Evolutionary conservation across 371 early-diverging fungal species (phyloP).

Genomic region (Mucor irregularis): DNA sequence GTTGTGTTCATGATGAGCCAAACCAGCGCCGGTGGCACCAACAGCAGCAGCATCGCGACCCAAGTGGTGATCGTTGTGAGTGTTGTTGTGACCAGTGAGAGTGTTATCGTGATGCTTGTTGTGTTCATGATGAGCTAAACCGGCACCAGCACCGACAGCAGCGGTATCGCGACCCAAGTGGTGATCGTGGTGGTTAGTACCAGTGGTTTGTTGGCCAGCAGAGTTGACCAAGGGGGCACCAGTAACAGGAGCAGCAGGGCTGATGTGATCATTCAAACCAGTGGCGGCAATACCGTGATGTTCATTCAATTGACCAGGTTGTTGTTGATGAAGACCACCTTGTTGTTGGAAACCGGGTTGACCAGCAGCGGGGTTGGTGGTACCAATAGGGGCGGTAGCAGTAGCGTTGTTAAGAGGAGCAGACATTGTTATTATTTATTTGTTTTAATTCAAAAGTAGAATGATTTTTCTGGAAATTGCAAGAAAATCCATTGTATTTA

Average conservation of each 20-base stretch:
- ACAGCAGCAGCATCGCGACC: neutral
- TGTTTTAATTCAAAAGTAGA: too few relatives aligned
- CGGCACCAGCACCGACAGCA: neutral
- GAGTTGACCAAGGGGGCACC: constrained; percentile 11
- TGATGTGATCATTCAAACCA: constrained; percentile 9
- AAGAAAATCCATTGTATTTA: too few relatives aligned
- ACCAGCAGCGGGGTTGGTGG: neutral
- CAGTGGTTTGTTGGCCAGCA: constrained; percentile 11
- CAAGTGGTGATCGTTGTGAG: neutral
- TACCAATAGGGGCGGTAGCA: neutral
- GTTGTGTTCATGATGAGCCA: neutral
- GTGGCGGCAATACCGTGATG: constrained; percentile 29
- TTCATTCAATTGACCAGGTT: constrained; percentile 22
- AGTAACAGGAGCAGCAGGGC: constrained; percentile 7
- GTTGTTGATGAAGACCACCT: neutral
- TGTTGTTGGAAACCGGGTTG: neutral
- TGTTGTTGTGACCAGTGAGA: neutral
- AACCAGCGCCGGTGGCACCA: neutral
- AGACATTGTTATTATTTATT: too few relatives aligned
- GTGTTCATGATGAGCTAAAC: neutral
- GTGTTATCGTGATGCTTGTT: neutral
- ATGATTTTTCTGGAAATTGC: too few relatives aligned
- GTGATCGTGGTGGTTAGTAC: neutral
- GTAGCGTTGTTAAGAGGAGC: neutral
- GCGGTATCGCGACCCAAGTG: neutral